Evolutionary conservation across 441 rosid genomes (phyloP), one percentile per base, ranked within the genome.

Genomic region (Aquilaria agallochum): DNA sequence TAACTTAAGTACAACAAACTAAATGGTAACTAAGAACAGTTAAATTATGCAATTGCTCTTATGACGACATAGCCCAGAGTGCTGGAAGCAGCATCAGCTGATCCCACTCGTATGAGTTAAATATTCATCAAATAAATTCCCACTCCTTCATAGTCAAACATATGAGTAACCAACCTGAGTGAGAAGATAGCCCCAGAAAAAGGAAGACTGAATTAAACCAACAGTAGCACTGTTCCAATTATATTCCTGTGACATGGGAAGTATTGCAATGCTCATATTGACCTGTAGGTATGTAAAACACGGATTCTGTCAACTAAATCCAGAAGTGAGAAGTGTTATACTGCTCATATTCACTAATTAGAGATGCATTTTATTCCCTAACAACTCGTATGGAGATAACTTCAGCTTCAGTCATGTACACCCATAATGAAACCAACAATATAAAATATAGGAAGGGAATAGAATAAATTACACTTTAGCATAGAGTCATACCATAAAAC

Each of bases 121-220:
- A 20, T 20, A 20, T 20, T 20, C 27, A 20, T 20, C 27, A 20
- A 20, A 20, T 20, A 20, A 20, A 20, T 20, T 20, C 27, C 27
- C 27, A 20, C 27, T 20, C 27, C 27, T 20, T 20, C 27, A 20
- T 20, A 20, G 27, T 20, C 27, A 20, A 20, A 20, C 27, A 20
- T 20, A 20, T 20, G 27, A 20, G 27, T 20, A 20, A 20, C 27
- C 27, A 20, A 82, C 96, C 85, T 92, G 98, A 8, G 98, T 92
- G 50, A 90, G 96, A 56, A 92, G 92, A 74, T 92, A 92, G 50
- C 97, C 98, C 98, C 98, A 92, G 78, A 92, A 92, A 74, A 92
- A 92, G 4, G 98, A 92, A 70, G 97, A 92, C 74, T 92, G 97
- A 33, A 92, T 82, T 71, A 92, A 51, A 67, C 98, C 98, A 53